Conservation (phyloP, 495 filamentous ascomycete genomes). For the Cercophora newfieldiana region DNA sequence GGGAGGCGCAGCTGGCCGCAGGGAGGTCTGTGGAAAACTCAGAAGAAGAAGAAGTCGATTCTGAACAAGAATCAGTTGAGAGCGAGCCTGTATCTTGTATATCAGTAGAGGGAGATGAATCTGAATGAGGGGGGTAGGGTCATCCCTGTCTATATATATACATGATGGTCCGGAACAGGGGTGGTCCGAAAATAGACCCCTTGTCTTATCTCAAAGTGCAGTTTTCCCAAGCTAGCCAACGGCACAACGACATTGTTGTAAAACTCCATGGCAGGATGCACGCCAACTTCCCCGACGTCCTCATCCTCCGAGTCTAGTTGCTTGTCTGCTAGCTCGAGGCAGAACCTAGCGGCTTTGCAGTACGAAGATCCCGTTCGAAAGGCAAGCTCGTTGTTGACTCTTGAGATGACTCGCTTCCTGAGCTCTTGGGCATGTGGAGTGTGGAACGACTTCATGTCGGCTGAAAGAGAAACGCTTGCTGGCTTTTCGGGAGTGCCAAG, state of each 20-base stretch:
- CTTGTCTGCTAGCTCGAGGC: slow-evolving; percentile 9
- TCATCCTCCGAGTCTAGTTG: not conserved
- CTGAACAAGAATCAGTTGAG: no score
- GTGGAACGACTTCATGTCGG: slow-evolving; percentile 11
- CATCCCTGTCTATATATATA: no score
- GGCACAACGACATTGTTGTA: slow-evolving; percentile 16
- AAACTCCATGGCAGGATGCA: slow-evolving; percentile 19
- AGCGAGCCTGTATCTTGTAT: no score
- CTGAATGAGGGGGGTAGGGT: no score
- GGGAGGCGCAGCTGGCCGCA: no score
- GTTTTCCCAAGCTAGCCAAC: slow-evolving; percentile 7
- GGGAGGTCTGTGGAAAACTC: no score
- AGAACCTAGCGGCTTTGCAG: slow-evolving; percentile 10
- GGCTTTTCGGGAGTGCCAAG: no score
- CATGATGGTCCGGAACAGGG: no score
- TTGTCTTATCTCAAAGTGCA: no score
- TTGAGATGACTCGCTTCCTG: not conserved
- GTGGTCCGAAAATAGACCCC: no score
- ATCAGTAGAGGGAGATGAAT: no score
- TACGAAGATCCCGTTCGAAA: slow-evolving; percentile 11
- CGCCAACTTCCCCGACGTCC: not conserved
- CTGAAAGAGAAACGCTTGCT: not conserved
- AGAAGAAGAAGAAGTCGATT: no score
- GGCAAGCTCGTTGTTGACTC: slow-evolving; percentile 10
- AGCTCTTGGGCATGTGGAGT: slow-evolving; percentile 11